Evolutionary conservation across 192 early-diverging fungal genomes (phyloP).

Genomic region (Umbelopsis sp.): DNA sequence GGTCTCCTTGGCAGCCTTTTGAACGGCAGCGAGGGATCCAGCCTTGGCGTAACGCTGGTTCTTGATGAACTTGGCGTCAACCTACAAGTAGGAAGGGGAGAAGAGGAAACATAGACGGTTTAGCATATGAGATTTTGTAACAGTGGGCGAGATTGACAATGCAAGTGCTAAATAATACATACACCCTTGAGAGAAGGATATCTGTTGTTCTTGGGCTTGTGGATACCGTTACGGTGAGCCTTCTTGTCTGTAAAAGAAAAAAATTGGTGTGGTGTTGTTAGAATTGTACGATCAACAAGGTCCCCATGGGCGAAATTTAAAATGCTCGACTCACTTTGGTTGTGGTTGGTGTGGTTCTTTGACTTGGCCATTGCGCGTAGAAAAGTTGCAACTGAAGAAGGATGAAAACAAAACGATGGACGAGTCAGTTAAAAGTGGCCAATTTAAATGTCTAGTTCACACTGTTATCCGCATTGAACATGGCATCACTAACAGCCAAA

Average conservation of each 20-base stretch:
- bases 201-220: conserved; percentile 90
- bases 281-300: background rate
- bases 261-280: too few relatives aligned
- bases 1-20: conserved; percentile 37
- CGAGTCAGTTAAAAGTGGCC: background rate
- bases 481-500: background rate
- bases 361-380: conserved; percentile 78
- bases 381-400: conserved; percentile 20
- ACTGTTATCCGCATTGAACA: too few relatives aligned
- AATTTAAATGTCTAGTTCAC: too few relatives aligned
- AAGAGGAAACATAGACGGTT: background rate
- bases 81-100: conserved; percentile 42
- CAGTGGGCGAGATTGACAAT: background rate
- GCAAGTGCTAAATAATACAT: conserved; percentile 23
- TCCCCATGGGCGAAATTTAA: background rate
- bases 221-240: conserved; percentile 99
- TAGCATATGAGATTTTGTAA: too few relatives aligned
- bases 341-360: conserved; percentile 99
- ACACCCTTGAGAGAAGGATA: conserved; percentile 94
- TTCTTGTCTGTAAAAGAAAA: conserved; percentile 67
- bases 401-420: background rate
- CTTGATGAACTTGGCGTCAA: conserved; percentile 89
- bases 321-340: conserved; percentile 80
- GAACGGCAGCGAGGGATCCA: conserved; percentile 62
- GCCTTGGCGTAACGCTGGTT: conserved; percentile 97